Conservation (phyloP, 2,329 filamentous ascomycete genomes). For the Escovopsis sp. region DNA sequence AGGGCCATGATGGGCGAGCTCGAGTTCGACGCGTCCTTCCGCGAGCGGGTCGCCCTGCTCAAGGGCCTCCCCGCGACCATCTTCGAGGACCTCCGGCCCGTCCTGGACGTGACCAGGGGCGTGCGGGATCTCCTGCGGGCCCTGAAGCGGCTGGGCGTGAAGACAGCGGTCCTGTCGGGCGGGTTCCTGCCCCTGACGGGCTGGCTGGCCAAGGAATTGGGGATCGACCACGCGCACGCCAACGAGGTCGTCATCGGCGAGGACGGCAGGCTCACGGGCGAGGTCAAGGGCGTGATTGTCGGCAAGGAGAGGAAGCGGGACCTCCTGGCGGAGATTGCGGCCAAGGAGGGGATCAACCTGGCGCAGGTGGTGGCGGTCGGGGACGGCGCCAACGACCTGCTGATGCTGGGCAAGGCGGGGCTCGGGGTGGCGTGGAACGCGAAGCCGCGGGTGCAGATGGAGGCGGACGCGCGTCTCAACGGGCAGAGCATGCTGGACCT, state of each 20-base stretch:
- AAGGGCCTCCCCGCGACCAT: constrained; percentile 66
- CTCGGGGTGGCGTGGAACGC: constrained; percentile 73
- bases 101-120: constrained; percentile 69
- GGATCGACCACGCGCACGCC: constrained; percentile 75
- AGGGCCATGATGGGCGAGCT: constrained; percentile 93
- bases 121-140: constrained; percentile 59
- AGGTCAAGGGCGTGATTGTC: constrained; percentile 57
- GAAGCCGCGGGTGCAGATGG: constrained; percentile 67
- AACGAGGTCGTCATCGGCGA: constrained; percentile 62
- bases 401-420: constrained; percentile 64
- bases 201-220: constrained; percentile 69
- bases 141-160: constrained; percentile 65
- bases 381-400: constrained; percentile 68
- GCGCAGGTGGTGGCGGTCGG: constrained; percentile 60
- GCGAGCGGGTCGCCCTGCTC: constrained; percentile 64
- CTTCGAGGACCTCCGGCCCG: constrained; percentile 59
- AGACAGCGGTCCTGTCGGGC: constrained; percentile 80
- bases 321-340: constrained; percentile 55
- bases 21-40: constrained; percentile 74
- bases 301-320: constrained; percentile 61
- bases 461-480: constrained; percentile 59
- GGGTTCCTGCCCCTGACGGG: constrained; percentile 80
- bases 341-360: constrained; percentile 47
- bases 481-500: constrained; percentile 55
- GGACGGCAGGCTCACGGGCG: constrained; percentile 49